phyloP scores from a whole-genome alignment of 2,329 filamentous ascomycete species.

The Cladosporium cucumerinum region DNA sequence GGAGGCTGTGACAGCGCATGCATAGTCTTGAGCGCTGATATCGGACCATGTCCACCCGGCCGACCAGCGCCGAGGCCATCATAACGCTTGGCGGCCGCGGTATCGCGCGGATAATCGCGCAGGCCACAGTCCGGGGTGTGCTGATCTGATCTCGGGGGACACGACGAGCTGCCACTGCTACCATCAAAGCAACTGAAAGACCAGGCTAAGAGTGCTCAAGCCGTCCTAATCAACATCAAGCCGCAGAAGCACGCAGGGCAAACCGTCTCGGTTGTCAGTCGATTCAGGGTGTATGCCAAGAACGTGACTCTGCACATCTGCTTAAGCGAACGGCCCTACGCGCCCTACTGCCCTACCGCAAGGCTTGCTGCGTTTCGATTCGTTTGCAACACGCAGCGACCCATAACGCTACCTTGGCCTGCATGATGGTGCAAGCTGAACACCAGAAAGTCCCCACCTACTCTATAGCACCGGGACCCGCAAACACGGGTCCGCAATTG shows the following conservation, averaged over 20 bases:
- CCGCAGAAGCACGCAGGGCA: not conserved
- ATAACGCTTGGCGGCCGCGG: not conserved
- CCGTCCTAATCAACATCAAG: not conserved
- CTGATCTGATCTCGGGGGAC: not conserved
- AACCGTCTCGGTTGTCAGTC: not conserved
- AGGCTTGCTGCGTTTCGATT: not conserved
- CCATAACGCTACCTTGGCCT: conserved; percentile 12
- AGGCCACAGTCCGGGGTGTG: conserved; percentile 1
- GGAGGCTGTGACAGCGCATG: conserved; percentile 8
- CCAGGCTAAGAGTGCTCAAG: not conserved
- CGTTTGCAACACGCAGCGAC: conserved; percentile 1
- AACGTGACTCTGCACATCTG: not conserved
- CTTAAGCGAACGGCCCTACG: conserved; percentile 10
- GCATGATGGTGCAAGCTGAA: conserved; percentile 17
- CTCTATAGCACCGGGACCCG: conserved; percentile 1
- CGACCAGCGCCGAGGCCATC: conserved; percentile 3
- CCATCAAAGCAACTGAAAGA: not conserved
- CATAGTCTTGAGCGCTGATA: not conserved
- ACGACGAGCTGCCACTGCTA: not conserved
- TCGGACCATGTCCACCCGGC: not conserved
- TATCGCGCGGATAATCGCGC: not conserved
- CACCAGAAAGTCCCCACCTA: not conserved
- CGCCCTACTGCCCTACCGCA: not conserved
- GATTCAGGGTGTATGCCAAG: not conserved
- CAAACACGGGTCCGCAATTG: not conserved